Base-by-base conservation (phyloP, 2,329 filamentous ascomycete genomes). In the Penicillium sp. region DNA sequence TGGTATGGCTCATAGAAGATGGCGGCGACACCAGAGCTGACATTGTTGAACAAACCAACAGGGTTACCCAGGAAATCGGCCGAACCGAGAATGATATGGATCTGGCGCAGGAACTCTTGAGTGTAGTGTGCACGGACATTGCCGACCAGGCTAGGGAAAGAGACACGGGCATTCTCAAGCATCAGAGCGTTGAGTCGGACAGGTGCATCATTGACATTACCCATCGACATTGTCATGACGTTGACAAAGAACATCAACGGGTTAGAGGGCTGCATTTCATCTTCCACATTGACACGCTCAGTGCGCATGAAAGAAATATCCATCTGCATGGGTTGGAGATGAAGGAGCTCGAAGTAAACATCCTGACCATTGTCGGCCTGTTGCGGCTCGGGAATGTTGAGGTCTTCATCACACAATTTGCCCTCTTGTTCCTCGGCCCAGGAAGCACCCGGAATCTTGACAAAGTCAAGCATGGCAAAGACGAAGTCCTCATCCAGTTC, bases 1-100 rank as follows among this genome's bases (percentile, higher is more conserved):
- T 99, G 94, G 77, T 99, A 99, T 38, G 94, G 94, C 73, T 99
- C 95, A 80, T 99, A 99, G 79, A 99, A 99, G 71, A 99, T 96
- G 72, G 97, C 94, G 21, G 91, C 92, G 52, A 99, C 91, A 66
- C 95, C 94, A 45, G 94, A 99, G 67, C 91, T 96, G 75, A 99
- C 90, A 72, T 93, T 99, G 79, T 96, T 97, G 86, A 99, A 99
- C 43, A 99, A 81, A 44, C 94, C 94, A 16, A 99, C 95, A 0
- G 94, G 94, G 68, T 99, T 99, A 38, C 94, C 94, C 6, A 99
- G 81, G 83, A 99, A 97, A 74, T 99, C 94, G 5, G 94, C 94
- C 6, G 93, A 97, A 19, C 94, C 94, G 55, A 99, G 85, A 64
- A 99, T 94, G 76, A 97, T 92, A 80, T 99, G 95, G 16, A 99